Base-by-base conservation (phyloP, 257 asterid genomes). In the Solanum etuberosum region DNA sequence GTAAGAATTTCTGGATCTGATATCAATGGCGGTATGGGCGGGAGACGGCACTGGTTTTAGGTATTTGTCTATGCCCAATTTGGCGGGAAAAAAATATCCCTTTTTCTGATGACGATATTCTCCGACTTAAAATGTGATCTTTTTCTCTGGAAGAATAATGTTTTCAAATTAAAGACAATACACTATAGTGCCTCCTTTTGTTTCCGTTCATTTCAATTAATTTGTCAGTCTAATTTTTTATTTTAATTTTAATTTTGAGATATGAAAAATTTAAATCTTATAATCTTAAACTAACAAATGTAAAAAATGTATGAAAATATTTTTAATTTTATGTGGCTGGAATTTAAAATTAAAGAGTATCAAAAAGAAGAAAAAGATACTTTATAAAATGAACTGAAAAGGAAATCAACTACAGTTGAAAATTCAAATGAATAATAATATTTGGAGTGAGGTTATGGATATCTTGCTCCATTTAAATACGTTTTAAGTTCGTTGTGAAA, bases 1-100 rank as follows among this genome's bases (percentile, higher is more conserved):
- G 57, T 6, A 38, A 46, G 16, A 40, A 2, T 15, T 43, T 84
- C 2, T 84, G 86, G 78, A 85, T 70, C 87, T 85, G 46, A 32
- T 18, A 85, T 85, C 48, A 40, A 37, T 43, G 42, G 32, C 1
- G 83, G 7, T 27, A 23, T 43, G 48, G 16, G 70, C 82, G 82
- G 87, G 87, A 42, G 68, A 84, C 46, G 68, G 43, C 83, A 85
- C 83, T 40, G 20, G 43, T 9, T 40, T 63, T 85, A 70, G 87
- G 83, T 68, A 16, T 46, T 46, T 78, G 40, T 27, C 40, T 3
- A 37, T 37, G 18, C 40, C 6, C 18, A 16, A 46, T 27, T 46
- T 80, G 84, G 84, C 84, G 84, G 84, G 84, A 46, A 23, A 77
- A 16, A 32, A 8, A 6, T 5, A 54, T 8, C 38, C 18, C 10